phyloP scores from a whole-genome alignment of 306 rosid species.

The Trifolium pratense region DNA sequence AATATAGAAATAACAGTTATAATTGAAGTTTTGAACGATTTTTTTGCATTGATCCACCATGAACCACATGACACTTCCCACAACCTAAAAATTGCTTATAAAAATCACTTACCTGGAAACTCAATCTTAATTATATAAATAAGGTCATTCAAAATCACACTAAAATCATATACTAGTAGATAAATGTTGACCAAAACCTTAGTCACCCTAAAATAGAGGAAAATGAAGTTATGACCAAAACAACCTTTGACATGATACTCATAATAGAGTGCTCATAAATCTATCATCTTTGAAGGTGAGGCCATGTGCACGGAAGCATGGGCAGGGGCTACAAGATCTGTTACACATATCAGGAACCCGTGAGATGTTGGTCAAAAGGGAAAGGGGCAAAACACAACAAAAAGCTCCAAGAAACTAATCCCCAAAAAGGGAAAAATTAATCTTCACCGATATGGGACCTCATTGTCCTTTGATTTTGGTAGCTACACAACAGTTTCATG shows the following conservation, averaged over 20 bases:
- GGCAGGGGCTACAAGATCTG: conserved; percentile 54
- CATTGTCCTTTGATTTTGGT: conserved; percentile 29
- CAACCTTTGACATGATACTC: neutral
- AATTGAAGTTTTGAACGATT: neutral
- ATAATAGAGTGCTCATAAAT: conserved; percentile 27
- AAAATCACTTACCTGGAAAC: no score
- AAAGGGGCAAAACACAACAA: conserved; percentile 23
- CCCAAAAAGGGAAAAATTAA: conserved; percentile 13
- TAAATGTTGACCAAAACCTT: neutral
- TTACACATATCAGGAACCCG: conserved; percentile 33
- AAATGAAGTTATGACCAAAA: neutral
- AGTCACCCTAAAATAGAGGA: conserved; percentile 2
- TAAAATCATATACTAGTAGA: neutral
- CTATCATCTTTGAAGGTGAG: conserved; percentile 16
- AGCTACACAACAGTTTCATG: neutral
- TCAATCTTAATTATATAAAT: neutral
- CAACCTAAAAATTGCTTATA: no score
- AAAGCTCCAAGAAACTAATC: conserved; percentile 26
- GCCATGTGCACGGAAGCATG: conserved; percentile 61
- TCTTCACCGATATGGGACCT: conserved; percentile 23
- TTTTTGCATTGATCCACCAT: neutral
- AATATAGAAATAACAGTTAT: neutral
- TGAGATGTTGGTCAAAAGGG: conserved; percentile 45
- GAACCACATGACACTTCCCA: neutral
- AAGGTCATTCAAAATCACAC: neutral